Base-by-base conservation (phyloP, 2,329 filamentous ascomycete species). In the Cladophialophora psammophila region DNA sequence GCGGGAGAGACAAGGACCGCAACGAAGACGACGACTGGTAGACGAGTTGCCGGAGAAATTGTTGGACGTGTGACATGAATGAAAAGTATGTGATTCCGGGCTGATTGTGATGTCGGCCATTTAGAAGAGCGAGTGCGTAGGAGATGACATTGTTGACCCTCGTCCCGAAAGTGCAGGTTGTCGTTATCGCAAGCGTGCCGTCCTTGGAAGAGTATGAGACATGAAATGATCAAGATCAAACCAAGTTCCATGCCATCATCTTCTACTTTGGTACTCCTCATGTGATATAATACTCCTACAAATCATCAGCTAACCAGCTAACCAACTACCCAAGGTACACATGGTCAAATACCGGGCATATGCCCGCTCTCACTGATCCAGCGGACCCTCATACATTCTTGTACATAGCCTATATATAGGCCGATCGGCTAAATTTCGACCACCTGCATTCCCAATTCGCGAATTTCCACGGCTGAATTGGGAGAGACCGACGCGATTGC, bases 1-100 rank as follows among this genome's bases (percentile, higher is more conserved):
- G 89, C 74, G 65, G 71, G 9, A 34, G 60, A 35, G 60, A 63
- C 15, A 88, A 85, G 54, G 87, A 85, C 74, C 87, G 87, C 78
- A 83, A 87, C 64, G 86, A 89, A 20, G 88, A 91, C 18, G 89
- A 91, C 55, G 88, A 92, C 75, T 91, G 89, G 89, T 91, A 70
- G 64, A 59, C 50, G n/a, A 13, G 48, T 34, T 48, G 31, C 54
- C 26, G 5, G n/a, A 15, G n/a, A 15, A 7, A 18, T 40, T 13
- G 10, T 10, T 6, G 32, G 15, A 35, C 20, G 34, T 20, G n/a
- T 10, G 54, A 20, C 38, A 38, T 38, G 54, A 57, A 12, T 26
- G 8, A 40, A 36, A 57, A 57, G 13, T 5, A 50, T 26, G 45
- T 10, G 45, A 26, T 26, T 50, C 18, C 20, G 18, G 18, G 9